These are phyloP conservation scores for Wickerhamomyces bovis DNA, from an alignment of 805 yeast species.

Conservation along the genomic window DNA sequence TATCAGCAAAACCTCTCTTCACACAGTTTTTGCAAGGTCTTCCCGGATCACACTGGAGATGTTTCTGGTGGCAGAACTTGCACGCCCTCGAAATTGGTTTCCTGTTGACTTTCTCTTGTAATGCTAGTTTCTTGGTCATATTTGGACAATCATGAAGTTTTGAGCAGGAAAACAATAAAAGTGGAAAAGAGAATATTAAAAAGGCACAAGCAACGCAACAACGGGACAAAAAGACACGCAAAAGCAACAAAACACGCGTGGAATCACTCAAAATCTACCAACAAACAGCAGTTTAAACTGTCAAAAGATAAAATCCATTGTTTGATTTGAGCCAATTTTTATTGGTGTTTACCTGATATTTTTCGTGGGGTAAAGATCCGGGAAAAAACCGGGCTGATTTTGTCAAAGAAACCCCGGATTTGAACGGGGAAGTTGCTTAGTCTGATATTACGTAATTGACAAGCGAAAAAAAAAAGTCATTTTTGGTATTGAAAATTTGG, in stretches of 20 bases:
- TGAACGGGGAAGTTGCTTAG: not conserved
- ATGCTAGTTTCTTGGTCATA: conserved; percentile 60
- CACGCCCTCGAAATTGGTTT: conserved; percentile 68
- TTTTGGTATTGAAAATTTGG: not conserved
- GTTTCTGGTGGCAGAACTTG: conserved; percentile 65
- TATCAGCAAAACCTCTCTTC: conserved; percentile 49
- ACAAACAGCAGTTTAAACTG: not conserved
- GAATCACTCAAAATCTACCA: too few species aligned
- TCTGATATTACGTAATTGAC: not conserved
- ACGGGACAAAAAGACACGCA: too few species aligned
- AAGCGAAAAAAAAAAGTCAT: not conserved
- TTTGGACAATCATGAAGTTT: not conserved
- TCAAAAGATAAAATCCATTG: too few species aligned
- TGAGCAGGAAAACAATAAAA: too few species aligned
- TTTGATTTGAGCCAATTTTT: not conserved
- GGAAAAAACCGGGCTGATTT: too few species aligned
- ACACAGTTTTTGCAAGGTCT: conserved; percentile 71
- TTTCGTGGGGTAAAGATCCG: not conserved
- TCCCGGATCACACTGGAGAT: conserved; percentile 59
- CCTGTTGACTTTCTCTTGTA: conserved; percentile 45
- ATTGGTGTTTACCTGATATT: not conserved
- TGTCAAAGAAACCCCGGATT: too few species aligned
- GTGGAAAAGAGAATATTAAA: not conserved
- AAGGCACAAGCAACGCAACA: too few species aligned
- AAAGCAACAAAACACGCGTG: too few species aligned